Evolutionary conservation across 2,329 filamentous ascomycete genomes (phyloP), one percentile per base, ranked within the genome.

Genomic region (Hypoxylon sp.): DNA sequence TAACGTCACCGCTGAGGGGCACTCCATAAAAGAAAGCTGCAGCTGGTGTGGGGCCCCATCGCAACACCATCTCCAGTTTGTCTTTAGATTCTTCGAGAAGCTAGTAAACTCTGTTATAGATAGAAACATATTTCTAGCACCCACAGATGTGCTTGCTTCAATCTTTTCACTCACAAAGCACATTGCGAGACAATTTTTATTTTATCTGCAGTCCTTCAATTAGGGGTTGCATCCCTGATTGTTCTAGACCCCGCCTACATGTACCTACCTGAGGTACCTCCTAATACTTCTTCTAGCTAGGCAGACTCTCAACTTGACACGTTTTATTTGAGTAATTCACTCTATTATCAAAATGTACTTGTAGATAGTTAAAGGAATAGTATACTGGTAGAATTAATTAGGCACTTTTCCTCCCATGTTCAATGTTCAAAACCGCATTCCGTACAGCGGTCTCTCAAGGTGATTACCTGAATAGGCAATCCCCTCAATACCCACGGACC

Each of bases 1-100:
- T 68, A 72, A 72, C 72, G 70, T 74, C 72, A 74, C 68, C 60
- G 49, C 38, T 67, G 68, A 68, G 71, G 67, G 69, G 69, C 55
- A 55, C 23, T 48, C 34, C 30, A 41, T 30, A 51, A 41, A 21
- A 49, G 43, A 38, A 38, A 64, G 41, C 45, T 60, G 49, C 59
- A 61, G 32, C 21, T 34, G 38, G 28, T 57, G 58, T 57, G 58
- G 63, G 56, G 34, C 41, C 11, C 52, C 32, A 49, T 34, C 32
- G 34, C 25, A 23, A n/a, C 56, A 41, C n/a, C 11, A 51, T 46
- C 41, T 56, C 28, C 17, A 53, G 34, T 25, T 43, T 21, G 41
- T 10, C 17, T 43, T 19, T 43, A 10, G 38, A 43, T 43, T 4
- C 7, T 43, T 43, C 38, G 38, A 43, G 38, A 43, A 43, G 38